Percentiles rank a stretch among this genome's conserved stretches.
These are phyloP conservation scores for Vigna hirtella DNA, from an alignment of 306 rosid genomes.

Conservation along the genomic window DNA sequence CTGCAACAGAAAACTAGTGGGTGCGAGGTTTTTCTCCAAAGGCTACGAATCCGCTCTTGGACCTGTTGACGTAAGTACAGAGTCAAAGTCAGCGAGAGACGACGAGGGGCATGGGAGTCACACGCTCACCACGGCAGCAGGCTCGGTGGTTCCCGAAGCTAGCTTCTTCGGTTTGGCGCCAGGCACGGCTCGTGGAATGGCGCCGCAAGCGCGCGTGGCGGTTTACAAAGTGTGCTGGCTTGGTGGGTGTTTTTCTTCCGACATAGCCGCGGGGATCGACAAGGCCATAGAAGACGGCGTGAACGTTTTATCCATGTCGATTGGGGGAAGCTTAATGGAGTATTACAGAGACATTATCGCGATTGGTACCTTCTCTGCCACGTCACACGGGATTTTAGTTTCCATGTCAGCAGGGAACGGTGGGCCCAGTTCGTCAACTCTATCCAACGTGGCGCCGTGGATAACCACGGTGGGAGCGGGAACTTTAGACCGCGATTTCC, in stretches of 20 bases:
- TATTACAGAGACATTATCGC: conserved; percentile 73
- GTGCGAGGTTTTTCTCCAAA: conserved; percentile 79
- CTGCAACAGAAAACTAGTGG: conserved; percentile 80
- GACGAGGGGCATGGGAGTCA: conserved; percentile 95
- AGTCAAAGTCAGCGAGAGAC: conserved; percentile 83
- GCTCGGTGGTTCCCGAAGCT: conserved; percentile 68
- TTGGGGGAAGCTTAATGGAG: conserved; percentile 63
- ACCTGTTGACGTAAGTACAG: conserved; percentile 53
- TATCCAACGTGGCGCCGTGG: conserved; percentile 92
- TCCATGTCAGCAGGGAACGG: conserved; percentile 88
- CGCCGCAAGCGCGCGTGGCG: conserved; percentile 77
- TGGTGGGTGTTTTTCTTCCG: conserved; percentile 77
- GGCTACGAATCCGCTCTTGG: conserved; percentile 78
- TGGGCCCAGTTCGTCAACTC: conserved; percentile 59
- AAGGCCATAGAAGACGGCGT: conserved; percentile 86
- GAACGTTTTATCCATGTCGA: conserved; percentile 74
- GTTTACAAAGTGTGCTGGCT: conserved; percentile 85
- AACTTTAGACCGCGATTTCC: conserved; percentile 88
- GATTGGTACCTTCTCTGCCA: conserved; percentile 82
- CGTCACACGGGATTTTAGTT: conserved; percentile 70
- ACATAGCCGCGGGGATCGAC: conserved; percentile 83
- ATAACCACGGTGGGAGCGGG: conserved; percentile 90
- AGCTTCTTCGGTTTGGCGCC: conserved; percentile 77
- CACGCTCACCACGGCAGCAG: conserved; percentile 85
- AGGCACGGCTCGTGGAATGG: conserved; percentile 96